Base-by-base conservation (phyloP, 2,329 filamentous ascomycete genomes). In the Tolypocladium pustulatum region DNA sequence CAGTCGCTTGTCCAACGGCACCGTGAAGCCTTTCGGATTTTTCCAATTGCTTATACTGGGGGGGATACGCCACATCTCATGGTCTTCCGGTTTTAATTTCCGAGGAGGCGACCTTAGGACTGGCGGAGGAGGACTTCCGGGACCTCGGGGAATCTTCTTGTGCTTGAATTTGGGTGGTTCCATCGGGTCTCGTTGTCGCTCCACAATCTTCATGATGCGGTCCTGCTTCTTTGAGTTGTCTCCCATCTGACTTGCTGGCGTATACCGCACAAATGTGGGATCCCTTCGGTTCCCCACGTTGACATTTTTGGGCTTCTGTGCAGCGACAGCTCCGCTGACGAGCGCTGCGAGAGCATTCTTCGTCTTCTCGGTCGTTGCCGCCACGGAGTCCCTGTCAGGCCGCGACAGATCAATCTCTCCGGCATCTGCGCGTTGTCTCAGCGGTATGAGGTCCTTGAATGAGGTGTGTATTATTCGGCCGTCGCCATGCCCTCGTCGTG, bases 101-200 rank as follows among this genome's bases (percentile, higher is more conserved):
- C 94, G 81, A 0, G 94, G 92, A 17, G 94, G 94, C 3, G 91
- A 96, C 72, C 96, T 92, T 85, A 99, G 90, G 55, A 99, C 85
- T 2, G 94, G 94, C 20, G 94, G 90, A 1, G 94, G 94, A 3
- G 94, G 94, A n/a, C n/a, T n/a, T n/a, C n/a, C 56, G 89, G 94
- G 92, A 40, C 93, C 92, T 66, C 91, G 84, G 12, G 93, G 93
- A 59, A 99, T 96, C 76, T 97, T 96, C 80, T 97, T 97, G 77
- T 97, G 91, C 75, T 97, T 97, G 78, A 97, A 97, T 69, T 97
- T 97, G 2, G 94, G 93, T 1, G 94, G 94, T 69, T 97, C 93
- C 88, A 97, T 89, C 0, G 94, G 94, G 74, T 99, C 94, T 65
- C 88, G 82, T 72, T 97, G 93, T 58, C 91, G 82, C 72, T 97